Percentiles rank a stretch among this genome's conserved stretches.
These are phyloP conservation scores for Zygosaccharomyces sapae DNA, from an alignment of 1,139 yeast species.

Conservation along the genomic window DNA sequence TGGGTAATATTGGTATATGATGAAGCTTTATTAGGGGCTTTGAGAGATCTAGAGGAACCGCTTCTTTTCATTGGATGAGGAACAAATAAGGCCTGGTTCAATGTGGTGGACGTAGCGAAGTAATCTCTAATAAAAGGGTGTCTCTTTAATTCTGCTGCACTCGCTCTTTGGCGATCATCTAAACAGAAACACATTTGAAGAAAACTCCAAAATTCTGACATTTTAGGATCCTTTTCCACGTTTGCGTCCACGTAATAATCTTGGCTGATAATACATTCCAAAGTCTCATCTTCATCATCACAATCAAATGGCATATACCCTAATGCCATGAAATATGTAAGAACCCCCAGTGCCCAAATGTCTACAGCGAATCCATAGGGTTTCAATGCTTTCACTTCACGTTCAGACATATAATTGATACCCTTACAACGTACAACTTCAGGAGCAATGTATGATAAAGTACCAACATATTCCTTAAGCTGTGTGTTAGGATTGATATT, in stretches of 20 bases:
- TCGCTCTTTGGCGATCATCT: slow-evolving; percentile 46
- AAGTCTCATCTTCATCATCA: slow-evolving; percentile 66
- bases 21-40: slow-evolving; percentile 26
- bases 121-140: slow-evolving; percentile 42
- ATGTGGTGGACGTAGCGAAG: slow-evolving; percentile 18
- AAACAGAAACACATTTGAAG: slow-evolving; percentile 50
- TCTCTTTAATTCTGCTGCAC: slow-evolving; percentile 44
- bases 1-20: slow-evolving; percentile 11
- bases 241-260: slow-evolving; percentile 52
- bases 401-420: slow-evolving; percentile 19
- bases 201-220: slow-evolving; percentile 53
- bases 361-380: slow-evolving; percentile 59
- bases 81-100: slow-evolving; percentile 2
- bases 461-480: slow-evolving; percentile 53
- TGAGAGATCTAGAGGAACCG: slow-evolving; percentile 25
- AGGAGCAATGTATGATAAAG: slow-evolving; percentile 74
- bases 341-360: slow-evolving; percentile 75
- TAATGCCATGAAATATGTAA: slow-evolving; percentile 64
- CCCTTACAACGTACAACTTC: slow-evolving; percentile 54
- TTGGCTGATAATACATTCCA: slow-evolving; percentile 53
- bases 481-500: slow-evolving; percentile 35
- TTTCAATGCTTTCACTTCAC: slow-evolving; percentile 18
- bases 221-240: slow-evolving; percentile 32
- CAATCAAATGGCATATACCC: slow-evolving; percentile 82
- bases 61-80: slow-evolving; percentile 16